Conservation (phyloP, 179 eudicot species). For the Corrigiola litoralis region DNA sequence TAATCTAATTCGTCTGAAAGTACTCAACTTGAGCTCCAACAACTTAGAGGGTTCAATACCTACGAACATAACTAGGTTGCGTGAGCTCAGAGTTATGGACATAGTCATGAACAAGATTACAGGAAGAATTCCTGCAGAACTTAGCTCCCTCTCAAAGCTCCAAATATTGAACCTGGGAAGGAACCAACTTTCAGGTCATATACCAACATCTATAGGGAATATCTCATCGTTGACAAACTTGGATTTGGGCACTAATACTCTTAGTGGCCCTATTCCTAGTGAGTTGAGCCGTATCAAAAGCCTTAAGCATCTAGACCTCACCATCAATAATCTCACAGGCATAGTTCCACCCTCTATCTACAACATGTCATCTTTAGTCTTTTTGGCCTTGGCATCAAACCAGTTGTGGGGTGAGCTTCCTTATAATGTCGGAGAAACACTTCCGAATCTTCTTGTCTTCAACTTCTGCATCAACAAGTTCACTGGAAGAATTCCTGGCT, state of each 20-base stretch:
- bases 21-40: conserved; percentile 46
- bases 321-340: conserved; percentile 48
- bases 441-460: conserved; percentile 46
- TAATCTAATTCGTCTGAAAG: conserved; percentile 33
- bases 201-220: conserved; percentile 46
- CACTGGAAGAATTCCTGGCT: conserved; percentile 53
- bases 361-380: conserved; percentile 51
- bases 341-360: conserved; percentile 39
- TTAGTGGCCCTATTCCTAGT: conserved; percentile 39
- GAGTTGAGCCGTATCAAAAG: conserved; percentile 29
- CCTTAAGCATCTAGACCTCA: conserved; percentile 40
- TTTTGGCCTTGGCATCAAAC: conserved; percentile 44
- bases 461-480: conserved; percentile 46
- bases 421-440: conserved; percentile 37
- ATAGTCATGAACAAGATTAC: conserved; percentile 38
- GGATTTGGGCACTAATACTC: conserved; percentile 45
- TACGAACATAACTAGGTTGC: conserved; percentile 32
- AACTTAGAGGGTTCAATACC: conserved; percentile 38
- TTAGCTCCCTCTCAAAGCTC: conserved; percentile 34
- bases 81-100: conserved; percentile 35
- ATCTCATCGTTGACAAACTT: conserved; percentile 34
- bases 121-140: conserved; percentile 38
- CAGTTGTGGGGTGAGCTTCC: conserved; percentile 43
- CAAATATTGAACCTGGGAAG: conserved; percentile 35
- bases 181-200: conserved; percentile 37